Conservation (phyloP, 179 eudicot genomes). For the Silene vulgaris region DNA sequence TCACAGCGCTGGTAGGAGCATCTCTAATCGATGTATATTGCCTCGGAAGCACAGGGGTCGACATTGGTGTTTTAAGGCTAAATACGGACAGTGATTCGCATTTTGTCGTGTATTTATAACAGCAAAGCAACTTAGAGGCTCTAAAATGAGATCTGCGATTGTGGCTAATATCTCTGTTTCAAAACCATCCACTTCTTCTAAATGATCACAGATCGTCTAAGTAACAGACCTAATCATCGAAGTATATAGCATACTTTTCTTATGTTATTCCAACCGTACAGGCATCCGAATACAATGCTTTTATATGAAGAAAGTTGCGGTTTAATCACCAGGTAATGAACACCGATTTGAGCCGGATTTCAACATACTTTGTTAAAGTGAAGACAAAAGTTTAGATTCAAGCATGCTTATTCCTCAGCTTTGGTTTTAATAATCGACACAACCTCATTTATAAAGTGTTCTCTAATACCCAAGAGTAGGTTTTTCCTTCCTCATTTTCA, state of each 20-base stretch:
- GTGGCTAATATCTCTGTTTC: background rate
- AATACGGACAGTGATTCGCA: background rate
- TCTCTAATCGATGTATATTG: background rate
- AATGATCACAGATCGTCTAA: background rate
- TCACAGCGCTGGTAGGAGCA: constrained; percentile 3
- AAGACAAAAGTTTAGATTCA: too few species aligned
- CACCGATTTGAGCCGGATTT: background rate
- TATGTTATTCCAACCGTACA: background rate
- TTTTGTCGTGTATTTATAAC: background rate
- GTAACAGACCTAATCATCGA: background rate
- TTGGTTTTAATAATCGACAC: background rate
- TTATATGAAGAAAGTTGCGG: background rate
- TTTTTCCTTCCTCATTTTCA: too few species aligned
- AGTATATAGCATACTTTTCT: background rate
- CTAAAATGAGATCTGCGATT: background rate
- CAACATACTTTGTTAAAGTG: background rate
- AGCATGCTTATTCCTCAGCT: background rate
- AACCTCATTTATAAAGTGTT: background rate
- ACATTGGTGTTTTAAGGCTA: background rate
- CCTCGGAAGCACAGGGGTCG: background rate
- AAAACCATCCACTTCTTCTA: background rate
- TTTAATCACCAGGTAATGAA: background rate
- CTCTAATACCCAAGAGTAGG: background rate
- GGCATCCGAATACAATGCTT: background rate
- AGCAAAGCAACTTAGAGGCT: background rate